phyloP scores from a whole-genome alignment of 2,329 filamentous ascomycete genomes.

The Seiridium unicorne region DNA sequence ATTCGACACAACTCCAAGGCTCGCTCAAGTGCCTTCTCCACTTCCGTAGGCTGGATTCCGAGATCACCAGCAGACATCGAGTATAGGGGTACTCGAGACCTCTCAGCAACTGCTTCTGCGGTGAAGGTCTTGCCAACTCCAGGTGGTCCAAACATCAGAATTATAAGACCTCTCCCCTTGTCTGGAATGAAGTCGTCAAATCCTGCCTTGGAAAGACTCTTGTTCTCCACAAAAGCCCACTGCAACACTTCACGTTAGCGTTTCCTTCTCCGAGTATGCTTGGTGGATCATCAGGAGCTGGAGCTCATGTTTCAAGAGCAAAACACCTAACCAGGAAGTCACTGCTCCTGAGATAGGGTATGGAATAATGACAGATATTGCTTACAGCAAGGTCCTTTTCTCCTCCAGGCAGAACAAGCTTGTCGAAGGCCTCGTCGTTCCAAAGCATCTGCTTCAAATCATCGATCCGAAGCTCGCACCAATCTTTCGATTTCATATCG shows the following conservation, averaged over 20 bases:
- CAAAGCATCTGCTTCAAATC: constrained; percentile 27
- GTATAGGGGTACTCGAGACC: constrained; percentile 35
- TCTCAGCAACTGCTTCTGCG: constrained; percentile 37
- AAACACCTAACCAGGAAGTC: too few relatives aligned
- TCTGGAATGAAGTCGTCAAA: too few relatives aligned
- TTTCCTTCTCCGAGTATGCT: too few relatives aligned
- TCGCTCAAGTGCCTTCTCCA: constrained; percentile 31
- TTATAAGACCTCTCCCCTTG: constrained; percentile 21
- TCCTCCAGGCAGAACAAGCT: constrained; percentile 32
- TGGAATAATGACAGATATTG: background rate
- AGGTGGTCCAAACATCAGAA: constrained; percentile 34
- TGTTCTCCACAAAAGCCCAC: too few relatives aligned
- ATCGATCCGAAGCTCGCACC: constrained; percentile 24
- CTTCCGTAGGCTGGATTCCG: constrained; percentile 28
- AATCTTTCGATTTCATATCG: constrained; percentile 34
- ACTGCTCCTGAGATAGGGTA: too few relatives aligned
- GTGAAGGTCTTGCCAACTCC: constrained; percentile 39
- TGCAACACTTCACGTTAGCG: too few relatives aligned
- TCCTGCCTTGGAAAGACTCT: too few relatives aligned
- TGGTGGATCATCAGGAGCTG: too few relatives aligned
- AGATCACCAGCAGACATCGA: constrained; percentile 37
- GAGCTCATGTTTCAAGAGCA: too few relatives aligned
- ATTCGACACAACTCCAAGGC: constrained; percentile 33
- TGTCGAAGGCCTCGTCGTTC: constrained; percentile 21
- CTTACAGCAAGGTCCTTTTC: constrained; percentile 32